phyloP scores from a whole-genome alignment of 768 basidiomycete species.

The Leccinum barrowsii region DNA sequence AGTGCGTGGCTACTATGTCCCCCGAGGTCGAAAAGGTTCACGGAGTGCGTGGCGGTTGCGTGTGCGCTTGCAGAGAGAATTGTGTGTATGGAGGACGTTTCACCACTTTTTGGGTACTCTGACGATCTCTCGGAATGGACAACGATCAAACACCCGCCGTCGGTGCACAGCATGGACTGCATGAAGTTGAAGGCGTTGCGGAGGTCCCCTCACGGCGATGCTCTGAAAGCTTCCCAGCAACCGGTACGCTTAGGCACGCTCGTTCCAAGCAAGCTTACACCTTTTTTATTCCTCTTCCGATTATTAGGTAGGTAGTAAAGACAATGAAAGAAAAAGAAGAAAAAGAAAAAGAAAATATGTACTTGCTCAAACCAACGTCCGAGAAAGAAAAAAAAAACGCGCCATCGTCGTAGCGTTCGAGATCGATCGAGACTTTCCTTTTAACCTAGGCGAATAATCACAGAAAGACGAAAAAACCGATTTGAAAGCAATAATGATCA shows the following conservation, averaged over 20 bases:
- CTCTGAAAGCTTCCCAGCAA: too few relatives aligned
- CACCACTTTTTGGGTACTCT: too few relatives aligned
- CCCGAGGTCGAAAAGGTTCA: too few relatives aligned
- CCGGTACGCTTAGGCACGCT: not conserved
- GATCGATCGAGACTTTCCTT: constrained; percentile 1
- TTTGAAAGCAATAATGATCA: constrained; percentile 35
- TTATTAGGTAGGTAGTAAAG: constrained; percentile 4
- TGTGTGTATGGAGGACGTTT: too few relatives aligned
- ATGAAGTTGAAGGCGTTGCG: too few relatives aligned
- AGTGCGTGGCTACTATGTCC: too few relatives aligned
- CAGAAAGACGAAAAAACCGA: constrained; percentile 2
- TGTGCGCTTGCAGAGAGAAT: too few relatives aligned
- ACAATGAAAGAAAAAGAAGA: not conserved
- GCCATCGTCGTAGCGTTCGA: not conserved
- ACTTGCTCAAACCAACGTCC: constrained; percentile 1
- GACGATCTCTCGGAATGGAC: too few relatives aligned
- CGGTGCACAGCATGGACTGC: too few relatives aligned
- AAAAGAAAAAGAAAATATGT: not conserved
- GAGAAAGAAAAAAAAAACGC: not conserved
- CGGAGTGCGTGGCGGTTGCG: too few relatives aligned
- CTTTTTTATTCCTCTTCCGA: constrained; percentile 2
- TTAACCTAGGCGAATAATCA: constrained; percentile 9
- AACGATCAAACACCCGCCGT: too few relatives aligned
- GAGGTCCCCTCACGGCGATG: too few relatives aligned
- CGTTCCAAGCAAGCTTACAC: constrained; percentile 7